These are phyloP conservation scores for Leccinum longicurvipes DNA, from an alignment of 768 basidiomycete species.

Conservation along the genomic window DNA sequence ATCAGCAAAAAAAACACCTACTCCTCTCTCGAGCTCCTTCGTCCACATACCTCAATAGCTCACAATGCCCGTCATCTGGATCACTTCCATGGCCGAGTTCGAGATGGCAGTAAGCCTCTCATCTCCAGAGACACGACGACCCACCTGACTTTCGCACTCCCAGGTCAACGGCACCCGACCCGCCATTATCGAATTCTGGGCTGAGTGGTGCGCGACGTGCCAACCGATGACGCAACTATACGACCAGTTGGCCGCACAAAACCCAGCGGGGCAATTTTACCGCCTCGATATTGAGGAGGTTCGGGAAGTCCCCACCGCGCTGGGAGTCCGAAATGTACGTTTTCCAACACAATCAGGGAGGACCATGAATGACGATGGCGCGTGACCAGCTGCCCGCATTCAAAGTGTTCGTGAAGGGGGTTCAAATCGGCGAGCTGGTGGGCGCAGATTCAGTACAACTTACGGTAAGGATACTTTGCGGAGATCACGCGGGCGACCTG, in stretches of 20 bases:
- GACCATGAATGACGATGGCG: constrained; percentile 18
- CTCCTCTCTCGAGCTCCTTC: constrained; percentile 10
- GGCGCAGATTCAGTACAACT: constrained; percentile 26
- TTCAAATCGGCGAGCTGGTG: constrained; percentile 29
- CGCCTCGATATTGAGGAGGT: constrained; percentile 31
- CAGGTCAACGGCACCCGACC: constrained; percentile 23
- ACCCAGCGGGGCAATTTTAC: constrained; percentile 27
- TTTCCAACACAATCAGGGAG: constrained; percentile 1
- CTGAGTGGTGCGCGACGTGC: constrained; percentile 30
- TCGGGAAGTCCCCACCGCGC: constrained; percentile 22
- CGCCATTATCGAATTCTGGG: constrained; percentile 32
- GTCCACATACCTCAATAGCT: constrained; percentile 10
- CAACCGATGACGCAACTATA: constrained; percentile 18
- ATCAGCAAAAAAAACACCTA: constrained; percentile 18
- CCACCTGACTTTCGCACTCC: constrained; percentile 4
- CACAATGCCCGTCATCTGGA: constrained; percentile 23
- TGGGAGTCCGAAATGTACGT: constrained; percentile 26
- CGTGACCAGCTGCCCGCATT: constrained; percentile 26
- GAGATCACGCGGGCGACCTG: constrained; percentile 13
- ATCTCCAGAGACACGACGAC: not conserved
- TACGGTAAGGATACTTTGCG: constrained; percentile 13
- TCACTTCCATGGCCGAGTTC: constrained; percentile 29
- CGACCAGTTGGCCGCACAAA: constrained; percentile 25
- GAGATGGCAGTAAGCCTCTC: constrained; percentile 17
- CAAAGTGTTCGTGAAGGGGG: constrained; percentile 31